Conservation (phyloP, 441 rosid species). For the Gossypium armourianum region DNA sequence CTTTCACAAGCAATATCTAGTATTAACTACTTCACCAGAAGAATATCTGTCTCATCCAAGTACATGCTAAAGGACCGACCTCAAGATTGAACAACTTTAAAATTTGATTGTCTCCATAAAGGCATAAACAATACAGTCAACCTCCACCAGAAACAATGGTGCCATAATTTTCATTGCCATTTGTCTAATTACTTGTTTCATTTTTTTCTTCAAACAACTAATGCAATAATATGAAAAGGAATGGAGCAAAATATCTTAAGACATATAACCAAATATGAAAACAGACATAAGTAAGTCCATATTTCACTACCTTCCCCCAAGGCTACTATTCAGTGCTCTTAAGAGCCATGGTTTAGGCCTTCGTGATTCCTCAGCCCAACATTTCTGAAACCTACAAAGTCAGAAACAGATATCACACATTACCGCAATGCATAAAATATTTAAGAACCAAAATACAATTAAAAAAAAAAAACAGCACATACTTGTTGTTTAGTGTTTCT, state of each 20-base stretch:
- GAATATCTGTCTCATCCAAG: not conserved
- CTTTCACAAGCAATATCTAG: not conserved
- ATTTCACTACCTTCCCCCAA: constrained; percentile 96
- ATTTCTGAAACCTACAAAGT: constrained; percentile 55
- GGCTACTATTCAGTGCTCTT: constrained; percentile 68
- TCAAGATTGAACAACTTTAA: constrained; percentile 1
- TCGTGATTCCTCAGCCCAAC: constrained; percentile 77
- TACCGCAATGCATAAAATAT: constrained; percentile 15
- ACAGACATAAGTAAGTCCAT: not conserved
- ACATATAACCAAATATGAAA: constrained; percentile 2
- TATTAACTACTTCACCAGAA: not conserved
- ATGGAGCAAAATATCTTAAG: constrained; percentile 4
- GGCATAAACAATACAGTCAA: not conserved
- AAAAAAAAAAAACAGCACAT: constrained; percentile 9
- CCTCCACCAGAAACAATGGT: not conserved
- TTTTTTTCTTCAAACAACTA: constrained; percentile 4
- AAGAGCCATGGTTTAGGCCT: constrained; percentile 83
- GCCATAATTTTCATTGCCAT: not conserved
- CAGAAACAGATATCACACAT: constrained; percentile 19
- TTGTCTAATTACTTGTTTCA: not conserved
- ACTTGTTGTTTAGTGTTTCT: constrained; percentile 62
- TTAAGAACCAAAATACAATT: constrained; percentile 5
- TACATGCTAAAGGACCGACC: not conserved
- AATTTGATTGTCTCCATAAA: not conserved
- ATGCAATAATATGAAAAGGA: constrained; percentile 2